Percentiles rank a stretch among this genome's conserved stretches.
phyloP scores from a whole-genome alignment of 352 stramenopile species.

The Globisporangium echinulatum region DNA sequence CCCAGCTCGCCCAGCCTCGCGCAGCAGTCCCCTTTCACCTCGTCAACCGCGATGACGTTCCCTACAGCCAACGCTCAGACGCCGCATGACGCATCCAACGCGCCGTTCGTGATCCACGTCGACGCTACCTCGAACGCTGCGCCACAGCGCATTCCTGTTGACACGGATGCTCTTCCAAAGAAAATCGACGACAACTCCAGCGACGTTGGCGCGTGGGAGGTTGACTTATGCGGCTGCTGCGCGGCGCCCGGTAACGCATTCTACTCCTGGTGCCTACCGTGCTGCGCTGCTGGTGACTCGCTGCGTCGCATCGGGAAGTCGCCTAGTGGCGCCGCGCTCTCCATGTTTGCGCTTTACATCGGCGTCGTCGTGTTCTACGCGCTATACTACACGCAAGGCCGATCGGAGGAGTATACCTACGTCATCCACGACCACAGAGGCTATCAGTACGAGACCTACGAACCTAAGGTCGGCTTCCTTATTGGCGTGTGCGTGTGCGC shows the following conservation, averaged over 20 bases:
- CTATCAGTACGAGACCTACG: background rate
- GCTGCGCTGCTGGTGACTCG: background rate
- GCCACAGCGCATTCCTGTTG: background rate
- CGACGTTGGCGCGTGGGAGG: background rate
- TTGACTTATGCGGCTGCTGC: background rate
- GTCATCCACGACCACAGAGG: background rate
- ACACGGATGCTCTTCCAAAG: background rate
- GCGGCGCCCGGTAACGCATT: background rate
- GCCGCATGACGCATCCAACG: background rate
- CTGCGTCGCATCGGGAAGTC: background rate
- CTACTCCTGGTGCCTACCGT: background rate
- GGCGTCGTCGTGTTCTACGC: background rate
- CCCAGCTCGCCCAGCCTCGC: too few species aligned
- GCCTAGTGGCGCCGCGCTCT: background rate
- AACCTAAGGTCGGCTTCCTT: background rate
- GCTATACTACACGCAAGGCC: background rate
- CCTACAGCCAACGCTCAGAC: background rate
- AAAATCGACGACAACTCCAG: background rate
- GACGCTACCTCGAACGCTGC: background rate
- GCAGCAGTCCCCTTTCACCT: too few species aligned
- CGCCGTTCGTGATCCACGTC: background rate
- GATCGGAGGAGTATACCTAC: background rate
- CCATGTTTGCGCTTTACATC: background rate
- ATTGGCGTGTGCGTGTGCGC: background rate
- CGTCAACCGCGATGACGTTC: background rate